Base-by-base conservation (phyloP, 164 flowering plant species). In the Umbilicus rupestris region DNA sequence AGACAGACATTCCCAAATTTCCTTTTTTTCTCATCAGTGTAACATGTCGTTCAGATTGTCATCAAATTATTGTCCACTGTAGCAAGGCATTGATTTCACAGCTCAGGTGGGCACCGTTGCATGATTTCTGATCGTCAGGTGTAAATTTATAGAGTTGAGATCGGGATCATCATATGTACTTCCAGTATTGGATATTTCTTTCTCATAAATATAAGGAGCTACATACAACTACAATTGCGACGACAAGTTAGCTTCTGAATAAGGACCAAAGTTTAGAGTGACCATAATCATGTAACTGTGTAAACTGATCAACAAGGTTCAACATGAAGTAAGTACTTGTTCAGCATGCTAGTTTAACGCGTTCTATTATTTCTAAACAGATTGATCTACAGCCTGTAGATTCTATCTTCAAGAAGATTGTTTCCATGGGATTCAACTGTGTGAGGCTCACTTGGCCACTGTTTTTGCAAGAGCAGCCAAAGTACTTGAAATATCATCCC, bases 381-480 rank as follows among this genome's bases (percentile, higher is more conserved):
- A 7, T 20, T 0, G 55, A 5, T 7, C n/a, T n/a, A n/a, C 89
- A 82, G 74, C 87, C 98, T 10, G 42, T 87, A 45, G 91, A 83
- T 45, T 71, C 9, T 0, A 83, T 93, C 33, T 80, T 94, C 5
- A 70, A 79, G 67, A 50, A 42, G 49, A 87, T 93, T 4, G 42
- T 22, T 10, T 33, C 74, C 10, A 74, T 82, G 89, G 96, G 96
- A 3, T 93, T 87, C 74, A 90, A 93, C 52, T 93, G 98, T 69
- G 96, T 88, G 29, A 72, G 97, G 68, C 78, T 93, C 47, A 93
- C 98, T 39, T 93, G 96, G 96, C 87, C 97, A 0, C 73, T 84
- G 20, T 85, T 70, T 47, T 70, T 93, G 73, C n/a, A n/a, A n/a
- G n/a, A n/a, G n/a, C n/a, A n/a, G n/a, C n/a, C n/a, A n/a, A n/a